Percentiles rank a stretch among this genome's conserved stretches.
These are phyloP conservation scores for Diutina sp. DNA, from an alignment of 1,139 yeast genomes.

Conservation along the genomic window DNA sequence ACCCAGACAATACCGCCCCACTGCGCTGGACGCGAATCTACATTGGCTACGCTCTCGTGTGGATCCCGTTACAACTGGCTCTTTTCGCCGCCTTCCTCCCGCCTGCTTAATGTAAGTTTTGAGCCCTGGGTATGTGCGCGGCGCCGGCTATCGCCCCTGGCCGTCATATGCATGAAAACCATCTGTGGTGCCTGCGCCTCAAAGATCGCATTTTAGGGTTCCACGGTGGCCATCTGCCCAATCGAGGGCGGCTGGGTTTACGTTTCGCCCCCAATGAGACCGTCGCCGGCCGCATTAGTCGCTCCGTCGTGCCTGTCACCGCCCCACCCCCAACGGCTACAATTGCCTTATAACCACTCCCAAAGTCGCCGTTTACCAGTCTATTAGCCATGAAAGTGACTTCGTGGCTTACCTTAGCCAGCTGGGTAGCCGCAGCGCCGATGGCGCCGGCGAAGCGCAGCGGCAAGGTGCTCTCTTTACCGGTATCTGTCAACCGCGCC, in stretches of 20 bases:
- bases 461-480: neutral
- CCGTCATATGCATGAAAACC: neutral
- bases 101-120: slow-evolving; percentile 38
- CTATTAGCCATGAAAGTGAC: neutral
- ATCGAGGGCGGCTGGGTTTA: neutral
- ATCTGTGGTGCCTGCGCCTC: neutral
- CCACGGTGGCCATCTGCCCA: neutral
- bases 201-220: neutral
- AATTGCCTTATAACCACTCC: neutral
- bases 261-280: neutral
- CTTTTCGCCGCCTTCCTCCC: slow-evolving; percentile 60
- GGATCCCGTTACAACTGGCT: slow-evolving; percentile 47
- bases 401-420: neutral
- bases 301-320: neutral
- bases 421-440: neutral
- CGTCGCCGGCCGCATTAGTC: neutral
- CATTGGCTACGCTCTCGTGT: slow-evolving; percentile 31
- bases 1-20: slow-evolving; percentile 5
- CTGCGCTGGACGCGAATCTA: slow-evolving; percentile 12
- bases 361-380: neutral
- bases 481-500: neutral
- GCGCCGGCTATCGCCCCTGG: neutral
- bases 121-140: neutral
- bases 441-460: neutral
- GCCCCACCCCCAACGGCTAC: neutral